Base-by-base conservation (phyloP, 1,139 yeast genomes). In the Blastobotrys proliferans region DNA sequence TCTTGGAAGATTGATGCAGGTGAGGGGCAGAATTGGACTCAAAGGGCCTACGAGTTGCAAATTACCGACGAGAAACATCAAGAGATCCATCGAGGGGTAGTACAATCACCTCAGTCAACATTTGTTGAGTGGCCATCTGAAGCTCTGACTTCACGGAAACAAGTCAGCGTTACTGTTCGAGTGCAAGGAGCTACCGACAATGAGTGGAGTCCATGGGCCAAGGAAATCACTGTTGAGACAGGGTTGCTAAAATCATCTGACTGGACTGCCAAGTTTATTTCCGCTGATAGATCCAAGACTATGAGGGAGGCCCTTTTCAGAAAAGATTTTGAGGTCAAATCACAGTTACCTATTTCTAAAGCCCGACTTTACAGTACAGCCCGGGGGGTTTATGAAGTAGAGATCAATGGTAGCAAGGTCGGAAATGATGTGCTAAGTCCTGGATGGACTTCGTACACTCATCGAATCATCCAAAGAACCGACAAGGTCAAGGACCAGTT, bases 291-390 rank as follows among this genome's bases (percentile, higher is more conserved):
- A 40, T 30, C 40, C 3, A 41, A 32, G 21, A 17, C 36, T 24
- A 6, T 35, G 26, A 35, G 40, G 6, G 47, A 40, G 16, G 56
- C n/a, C n/a, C n/a, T n/a, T n/a, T n/a, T n/a, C n/a, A n/a, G n/a
- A n/a, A n/a, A n/a, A n/a, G n/a, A n/a, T n/a, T n/a, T n/a, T n/a
- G n/a, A n/a, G n/a, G n/a, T n/a, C n/a, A n/a, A n/a, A n/a, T n/a
- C n/a, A n/a, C n/a, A n/a, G n/a, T n/a, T n/a, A n/a, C n/a, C n/a
- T n/a, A n/a, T n/a, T n/a, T n/a, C n/a, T n/a, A n/a, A n/a, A n/a
- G n/a, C n/a, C n/a, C n/a, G n/a, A n/a, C n/a, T n/a, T n/a, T n/a
- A n/a, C n/a, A n/a, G n/a, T n/a, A n/a, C n/a, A n/a, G n/a, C n/a
- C n/a, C n/a, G n/a, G n/a, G n/a, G n/a, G n/a, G n/a, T n/a, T n/a